These are phyloP conservation scores for Calonectria montana DNA, from an alignment of 2,329 filamentous ascomycete species.

Conservation along the genomic window DNA sequence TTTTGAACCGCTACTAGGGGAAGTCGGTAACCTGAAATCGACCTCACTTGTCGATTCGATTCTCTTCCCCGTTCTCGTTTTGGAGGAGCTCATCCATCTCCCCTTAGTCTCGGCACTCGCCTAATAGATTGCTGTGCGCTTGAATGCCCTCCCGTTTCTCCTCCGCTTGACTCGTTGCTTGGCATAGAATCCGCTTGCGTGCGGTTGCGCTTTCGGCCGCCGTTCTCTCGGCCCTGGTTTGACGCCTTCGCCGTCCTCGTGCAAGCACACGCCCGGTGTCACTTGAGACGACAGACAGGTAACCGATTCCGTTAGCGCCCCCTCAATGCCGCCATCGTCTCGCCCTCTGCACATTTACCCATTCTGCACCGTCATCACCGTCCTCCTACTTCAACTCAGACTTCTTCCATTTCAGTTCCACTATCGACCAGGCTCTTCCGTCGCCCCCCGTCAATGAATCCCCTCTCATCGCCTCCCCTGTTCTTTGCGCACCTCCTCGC, in stretches of 20 bases:
- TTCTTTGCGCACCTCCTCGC: slow-evolving; percentile 7
- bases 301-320: slow-evolving; percentile 44
- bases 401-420: slow-evolving; percentile 25
- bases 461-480: slow-evolving; percentile 8
- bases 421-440: slow-evolving; percentile 4
- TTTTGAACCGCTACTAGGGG: neutral
- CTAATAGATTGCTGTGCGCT: neutral
- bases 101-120: neutral
- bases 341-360: slow-evolving; percentile 36
- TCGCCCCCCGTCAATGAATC: neutral
- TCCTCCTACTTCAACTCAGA: slow-evolving; percentile 33
- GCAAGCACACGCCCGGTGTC: slow-evolving; percentile 20
- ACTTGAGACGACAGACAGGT: slow-evolving; percentile 31
- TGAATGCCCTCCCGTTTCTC: neutral
- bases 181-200: slow-evolving; percentile 1
- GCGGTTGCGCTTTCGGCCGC: slow-evolving; percentile 14
- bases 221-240: slow-evolving; percentile 9
- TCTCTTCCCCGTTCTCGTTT: neutral
- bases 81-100: neutral
- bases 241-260: slow-evolving; percentile 23
- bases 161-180: neutral
- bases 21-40: neutral
- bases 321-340: slow-evolving; percentile 43
- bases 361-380: slow-evolving; percentile 39
- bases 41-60: neutral